Percentiles rank a stretch among this genome's conserved stretches.
Conservation (phyloP, 1,284 basidiomycete genomes). For the Austropuccinia psidii region DNA sequence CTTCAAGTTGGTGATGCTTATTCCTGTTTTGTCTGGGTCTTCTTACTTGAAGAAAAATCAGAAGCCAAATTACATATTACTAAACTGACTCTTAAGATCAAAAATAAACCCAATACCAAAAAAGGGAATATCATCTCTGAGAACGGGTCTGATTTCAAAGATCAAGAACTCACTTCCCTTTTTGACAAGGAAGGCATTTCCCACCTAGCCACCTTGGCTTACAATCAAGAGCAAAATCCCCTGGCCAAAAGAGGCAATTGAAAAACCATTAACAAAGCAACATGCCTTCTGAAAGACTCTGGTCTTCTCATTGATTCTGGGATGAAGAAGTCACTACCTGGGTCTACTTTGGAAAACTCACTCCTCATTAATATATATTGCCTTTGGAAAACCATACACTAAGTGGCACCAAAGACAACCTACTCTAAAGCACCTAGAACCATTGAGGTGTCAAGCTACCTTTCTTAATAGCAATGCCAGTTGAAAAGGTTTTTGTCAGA, state of each 20-base stretch:
- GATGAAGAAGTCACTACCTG: too few species aligned
- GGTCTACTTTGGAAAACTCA: too few species aligned
- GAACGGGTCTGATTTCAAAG: background rate
- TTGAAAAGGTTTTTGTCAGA: too few species aligned
- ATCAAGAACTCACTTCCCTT: background rate
- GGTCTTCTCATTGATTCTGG: slow-evolving; percentile 43
- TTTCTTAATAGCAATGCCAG: too few species aligned
- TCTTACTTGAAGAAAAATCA: background rate
- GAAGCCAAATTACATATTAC: background rate
- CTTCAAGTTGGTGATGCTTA: background rate
- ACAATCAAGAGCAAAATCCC: slow-evolving; percentile 48
- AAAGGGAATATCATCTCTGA: background rate
- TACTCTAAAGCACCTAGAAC: too few species aligned
- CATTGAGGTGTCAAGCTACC: too few species aligned
- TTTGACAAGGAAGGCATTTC: background rate
- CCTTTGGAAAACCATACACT: too few species aligned
- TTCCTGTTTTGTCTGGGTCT: slow-evolving; percentile 5
- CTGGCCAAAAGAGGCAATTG: slow-evolving; percentile 44
- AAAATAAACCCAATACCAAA: background rate
- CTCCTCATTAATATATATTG: too few species aligned
- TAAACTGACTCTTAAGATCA: background rate
- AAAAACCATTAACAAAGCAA: slow-evolving; percentile 42
- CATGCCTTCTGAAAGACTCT: slow-evolving; percentile 43
- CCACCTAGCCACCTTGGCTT: too few species aligned
- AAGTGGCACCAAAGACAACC: too few species aligned